Conservation (phyloP, 2,329 filamentous ascomycete species). For the Neopestalotiopsis sp. region DNA sequence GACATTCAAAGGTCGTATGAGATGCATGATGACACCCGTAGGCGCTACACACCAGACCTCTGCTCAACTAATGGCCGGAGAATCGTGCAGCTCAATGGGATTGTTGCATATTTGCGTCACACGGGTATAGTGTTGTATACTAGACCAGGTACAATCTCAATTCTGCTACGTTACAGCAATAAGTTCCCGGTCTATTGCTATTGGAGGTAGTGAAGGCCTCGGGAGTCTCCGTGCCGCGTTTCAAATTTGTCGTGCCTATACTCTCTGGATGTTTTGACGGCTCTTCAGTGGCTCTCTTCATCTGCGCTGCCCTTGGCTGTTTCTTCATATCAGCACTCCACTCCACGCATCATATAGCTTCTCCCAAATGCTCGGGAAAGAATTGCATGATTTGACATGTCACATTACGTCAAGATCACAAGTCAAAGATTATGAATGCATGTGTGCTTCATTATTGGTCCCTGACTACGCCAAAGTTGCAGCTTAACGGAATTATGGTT, state of each 20-base stretch:
- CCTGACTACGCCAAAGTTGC: not conserved
- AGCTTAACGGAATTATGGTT: not conserved
- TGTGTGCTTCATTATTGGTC: not conserved
- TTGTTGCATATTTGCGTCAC: too few relatives aligned
- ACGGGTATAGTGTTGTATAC: too few relatives aligned
- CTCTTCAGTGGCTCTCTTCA: not conserved
- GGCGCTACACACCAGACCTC: too few relatives aligned
- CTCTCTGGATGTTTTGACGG: too few relatives aligned
- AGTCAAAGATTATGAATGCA: not conserved
- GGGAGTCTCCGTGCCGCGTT: not conserved
- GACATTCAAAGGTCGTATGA: not conserved
- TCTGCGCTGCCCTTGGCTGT: not conserved
- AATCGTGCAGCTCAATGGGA: too few relatives aligned
- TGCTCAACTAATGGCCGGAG: too few relatives aligned
- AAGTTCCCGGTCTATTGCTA: not conserved
- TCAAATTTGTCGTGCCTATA: not conserved
- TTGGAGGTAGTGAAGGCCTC: not conserved
- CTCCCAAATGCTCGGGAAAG: too few relatives aligned
- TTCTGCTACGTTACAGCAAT: not conserved
- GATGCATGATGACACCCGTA: not conserved
- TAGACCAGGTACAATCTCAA: not conserved
- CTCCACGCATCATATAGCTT: not conserved
- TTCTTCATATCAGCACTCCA: not conserved
- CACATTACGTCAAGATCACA: not conserved
- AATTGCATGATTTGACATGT: not conserved